phyloP scores from a whole-genome alignment of 345 rosid genomes.

The Sisymbrium altissimum region DNA sequence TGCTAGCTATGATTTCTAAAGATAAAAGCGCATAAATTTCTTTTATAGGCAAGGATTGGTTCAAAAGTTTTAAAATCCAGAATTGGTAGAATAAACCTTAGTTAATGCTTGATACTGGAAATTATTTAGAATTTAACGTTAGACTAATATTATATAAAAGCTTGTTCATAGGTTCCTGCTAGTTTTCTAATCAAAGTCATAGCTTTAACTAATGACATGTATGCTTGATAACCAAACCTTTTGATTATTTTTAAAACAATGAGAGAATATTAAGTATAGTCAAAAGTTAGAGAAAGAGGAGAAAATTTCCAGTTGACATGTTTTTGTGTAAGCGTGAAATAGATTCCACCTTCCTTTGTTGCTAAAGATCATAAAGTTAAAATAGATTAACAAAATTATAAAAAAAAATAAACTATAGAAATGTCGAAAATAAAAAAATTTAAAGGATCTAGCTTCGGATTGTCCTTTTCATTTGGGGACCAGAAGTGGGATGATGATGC shows the following conservation, averaged over 20 bases:
- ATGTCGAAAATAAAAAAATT: not conserved
- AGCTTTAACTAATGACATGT: conserved; percentile 26
- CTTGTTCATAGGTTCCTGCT: conserved; percentile 17
- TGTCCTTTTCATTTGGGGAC: conserved; percentile 28
- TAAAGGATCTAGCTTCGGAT: conserved; percentile 32
- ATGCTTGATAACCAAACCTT: conserved; percentile 24
- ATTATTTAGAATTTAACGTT: conserved; percentile 13
- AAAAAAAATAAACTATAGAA: not conserved
- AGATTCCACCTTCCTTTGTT: conserved; percentile 40
- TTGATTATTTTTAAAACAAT: not conserved
- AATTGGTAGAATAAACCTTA: conserved; percentile 29
- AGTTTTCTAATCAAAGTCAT: conserved; percentile 23
- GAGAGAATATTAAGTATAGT: conserved; percentile 29
- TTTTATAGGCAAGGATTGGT: conserved; percentile 9
- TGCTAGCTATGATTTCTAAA: conserved; percentile 18
- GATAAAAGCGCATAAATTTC: not conserved
- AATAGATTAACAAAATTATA: conserved; percentile 18
- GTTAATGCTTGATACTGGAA: conserved; percentile 13
- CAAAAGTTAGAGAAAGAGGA: conserved; percentile 29
- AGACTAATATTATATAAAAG: conserved; percentile 5
- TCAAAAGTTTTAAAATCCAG: conserved; percentile 1
- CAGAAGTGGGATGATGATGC: conserved; percentile 34
- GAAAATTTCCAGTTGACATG: conserved; percentile 25
- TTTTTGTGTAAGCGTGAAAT: conserved; percentile 24
- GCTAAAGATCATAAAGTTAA: conserved; percentile 27